phyloP scores from a whole-genome alignment of 345 rosid genomes.

The Zanthoxylum bungeanum region DNA sequence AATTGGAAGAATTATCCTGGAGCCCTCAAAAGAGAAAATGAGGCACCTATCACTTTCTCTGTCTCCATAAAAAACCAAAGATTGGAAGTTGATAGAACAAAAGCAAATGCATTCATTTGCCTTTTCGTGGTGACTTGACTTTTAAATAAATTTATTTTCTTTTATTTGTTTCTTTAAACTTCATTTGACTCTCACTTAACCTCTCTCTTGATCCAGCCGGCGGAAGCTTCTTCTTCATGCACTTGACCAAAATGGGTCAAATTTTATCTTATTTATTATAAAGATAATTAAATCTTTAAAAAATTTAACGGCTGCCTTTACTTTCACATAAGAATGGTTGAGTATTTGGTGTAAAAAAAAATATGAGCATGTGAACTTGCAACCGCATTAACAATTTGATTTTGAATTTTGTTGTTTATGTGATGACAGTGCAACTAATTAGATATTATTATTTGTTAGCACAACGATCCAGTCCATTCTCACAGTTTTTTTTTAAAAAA shows the following conservation, averaged over 20 bases:
- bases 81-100: background rate
- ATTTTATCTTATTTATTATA: background rate
- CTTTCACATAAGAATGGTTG: background rate
- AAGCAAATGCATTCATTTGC: background rate
- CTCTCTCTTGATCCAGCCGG: background rate
- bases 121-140: constrained; percentile 7
- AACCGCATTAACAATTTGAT: background rate
- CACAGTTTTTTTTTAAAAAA: no score
- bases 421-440: no score
- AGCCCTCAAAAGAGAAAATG: constrained; percentile 24
- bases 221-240: constrained; percentile 9
- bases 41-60: background rate
- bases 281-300: background rate
- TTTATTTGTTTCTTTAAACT: background rate
- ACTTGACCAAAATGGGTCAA: constrained; percentile 2
- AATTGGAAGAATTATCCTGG: constrained; percentile 24
- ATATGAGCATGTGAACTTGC: constrained; percentile 4
- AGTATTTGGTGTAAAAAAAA: background rate
- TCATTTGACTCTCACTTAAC: background rate
- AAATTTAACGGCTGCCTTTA: background rate
- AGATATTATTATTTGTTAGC: no score
- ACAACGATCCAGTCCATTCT: no score
- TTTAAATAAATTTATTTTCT: background rate
- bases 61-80: background rate
- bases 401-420: background rate